Base-by-base conservation (phyloP, 2,329 filamentous ascomycete species). In the Trichoderma sp. region DNA sequence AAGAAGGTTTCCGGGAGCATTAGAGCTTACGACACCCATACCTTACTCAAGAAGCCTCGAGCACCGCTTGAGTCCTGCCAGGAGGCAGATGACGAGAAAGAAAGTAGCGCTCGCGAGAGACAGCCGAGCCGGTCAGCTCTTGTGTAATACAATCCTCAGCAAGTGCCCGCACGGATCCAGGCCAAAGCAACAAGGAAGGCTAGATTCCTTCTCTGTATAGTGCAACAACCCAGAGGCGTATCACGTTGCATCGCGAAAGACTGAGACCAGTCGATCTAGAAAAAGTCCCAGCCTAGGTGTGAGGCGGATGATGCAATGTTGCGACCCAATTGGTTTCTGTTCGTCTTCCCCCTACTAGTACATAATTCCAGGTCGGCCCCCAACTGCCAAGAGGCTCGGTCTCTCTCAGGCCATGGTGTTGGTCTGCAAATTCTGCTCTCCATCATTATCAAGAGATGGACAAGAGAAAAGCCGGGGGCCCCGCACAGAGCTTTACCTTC, bases 231-330 rank as follows among this genome's bases (percentile, higher is more conserved):
- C 59, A 48, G 39, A 62, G 59, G 50, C 59, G 59, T 62, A 62
- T 55, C 59, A 62, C 59, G 59, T 62, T 62, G 59, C 59, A 62
- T 62, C 59, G 59, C 17, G 30, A 62, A 41, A 54, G 54, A 45
- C 7, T 14, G 10, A 14, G 39, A 54, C 55, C 19, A 26, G 24
- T 7, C n/a, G 7, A 47, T 2, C 2, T 24, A 24, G 7, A 43
- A 45, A 54, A 62, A n/a, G 26, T 45, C 59, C 59, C 59, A 45
- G 24, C 59, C 50, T 15, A 30, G 41, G 34, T 21, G 19, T 47
- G 19, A 39, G 59, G 41, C 50, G 55, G 59, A 62, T 47, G 59
- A 62, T 62, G 59, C 59, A 52, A 62, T 52, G 41, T 62, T 15
- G 15, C 9, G 19, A 45, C 19, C 19, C 28, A 12, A 55, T 62